These are phyloP conservation scores for Cladosporium sp. DNA, from an alignment of 2,329 filamentous ascomycete genomes.

Conservation along the genomic window DNA sequence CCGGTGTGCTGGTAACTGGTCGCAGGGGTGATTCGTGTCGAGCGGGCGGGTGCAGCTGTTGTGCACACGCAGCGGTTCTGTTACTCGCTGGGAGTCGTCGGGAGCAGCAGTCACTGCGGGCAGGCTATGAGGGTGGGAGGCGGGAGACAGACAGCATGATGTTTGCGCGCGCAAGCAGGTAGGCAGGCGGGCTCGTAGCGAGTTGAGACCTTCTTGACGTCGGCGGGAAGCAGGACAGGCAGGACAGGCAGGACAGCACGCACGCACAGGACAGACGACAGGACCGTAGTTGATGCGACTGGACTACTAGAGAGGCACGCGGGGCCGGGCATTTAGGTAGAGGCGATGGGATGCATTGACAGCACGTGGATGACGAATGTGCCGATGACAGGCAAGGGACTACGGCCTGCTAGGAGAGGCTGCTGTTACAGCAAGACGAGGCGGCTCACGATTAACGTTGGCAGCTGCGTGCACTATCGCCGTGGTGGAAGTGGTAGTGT, in stretches of 20 bases:
- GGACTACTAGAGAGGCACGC: background rate
- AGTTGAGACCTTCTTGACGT: conserved; percentile 12
- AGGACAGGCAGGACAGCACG: background rate
- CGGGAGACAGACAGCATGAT: conserved; percentile 2
- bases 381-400: conserved; percentile 8
- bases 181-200: background rate
- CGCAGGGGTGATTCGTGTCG: conserved; percentile 8
- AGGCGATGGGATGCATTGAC: background rate
- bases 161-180: background rate
- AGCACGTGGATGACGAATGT: conserved; percentile 12
- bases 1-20: conserved; percentile 13
- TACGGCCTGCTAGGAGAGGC: background rate
- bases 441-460: conserved; percentile 1
- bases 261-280: conserved; percentile 5
- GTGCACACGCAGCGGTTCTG: background rate
- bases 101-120: conserved; percentile 1
- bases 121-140: background rate
- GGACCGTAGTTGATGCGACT: conserved; percentile 1
- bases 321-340: conserved; percentile 2
- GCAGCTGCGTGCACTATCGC: conserved; percentile 4
- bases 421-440: background rate
- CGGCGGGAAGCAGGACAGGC: conserved; percentile 1
- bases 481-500: conserved; percentile 6
- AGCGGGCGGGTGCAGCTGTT: conserved; percentile 14
- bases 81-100: background rate